phyloP scores from a whole-genome alignment of 2,329 filamentous ascomycete species.

The Eutypa lata region DNA sequence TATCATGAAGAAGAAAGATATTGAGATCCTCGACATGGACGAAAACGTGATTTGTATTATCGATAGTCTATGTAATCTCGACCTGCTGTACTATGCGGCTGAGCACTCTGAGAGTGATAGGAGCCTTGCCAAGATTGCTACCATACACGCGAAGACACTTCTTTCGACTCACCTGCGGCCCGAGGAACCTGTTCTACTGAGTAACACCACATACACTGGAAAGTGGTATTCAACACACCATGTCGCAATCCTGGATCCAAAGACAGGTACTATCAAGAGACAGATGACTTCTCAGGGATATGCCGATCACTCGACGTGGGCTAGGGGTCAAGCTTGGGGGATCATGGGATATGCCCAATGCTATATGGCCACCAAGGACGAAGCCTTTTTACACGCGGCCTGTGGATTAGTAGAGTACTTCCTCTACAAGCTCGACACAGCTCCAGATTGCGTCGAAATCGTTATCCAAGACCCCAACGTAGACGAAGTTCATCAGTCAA shows the following conservation, averaged over 20 bases:
- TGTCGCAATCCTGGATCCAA: conserved; percentile 44
- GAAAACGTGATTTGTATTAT: conserved; percentile 37
- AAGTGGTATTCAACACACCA: conserved; percentile 38
- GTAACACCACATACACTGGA: too few species aligned
- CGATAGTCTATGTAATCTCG: too few species aligned
- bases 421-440: conserved; percentile 33
- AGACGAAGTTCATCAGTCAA: neutral
- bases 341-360: conserved; percentile 47
- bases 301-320: conserved; percentile 43
- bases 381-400: conserved; percentile 38
- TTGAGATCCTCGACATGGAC: conserved; percentile 22
- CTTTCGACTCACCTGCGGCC: too few species aligned
- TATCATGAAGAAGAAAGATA: conserved; percentile 27
- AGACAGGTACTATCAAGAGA: conserved; percentile 38
- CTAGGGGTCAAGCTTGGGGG: conserved; percentile 47
- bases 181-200: too few species aligned
- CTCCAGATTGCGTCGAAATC: conserved; percentile 27
- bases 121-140: too few species aligned
- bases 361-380: conserved; percentile 44
- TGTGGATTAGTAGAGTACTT: conserved; percentile 46
- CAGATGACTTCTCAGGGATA: conserved; percentile 46
- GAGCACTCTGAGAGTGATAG: too few species aligned
- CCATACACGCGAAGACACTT: too few species aligned
- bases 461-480: neutral
- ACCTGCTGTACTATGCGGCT: too few species aligned